Percentiles rank a stretch among this genome's conserved stretches.
These are phyloP conservation scores for Epichloe brachyelytri DNA, from an alignment of 2,329 filamentous ascomycete species.

Conservation along the genomic window DNA sequence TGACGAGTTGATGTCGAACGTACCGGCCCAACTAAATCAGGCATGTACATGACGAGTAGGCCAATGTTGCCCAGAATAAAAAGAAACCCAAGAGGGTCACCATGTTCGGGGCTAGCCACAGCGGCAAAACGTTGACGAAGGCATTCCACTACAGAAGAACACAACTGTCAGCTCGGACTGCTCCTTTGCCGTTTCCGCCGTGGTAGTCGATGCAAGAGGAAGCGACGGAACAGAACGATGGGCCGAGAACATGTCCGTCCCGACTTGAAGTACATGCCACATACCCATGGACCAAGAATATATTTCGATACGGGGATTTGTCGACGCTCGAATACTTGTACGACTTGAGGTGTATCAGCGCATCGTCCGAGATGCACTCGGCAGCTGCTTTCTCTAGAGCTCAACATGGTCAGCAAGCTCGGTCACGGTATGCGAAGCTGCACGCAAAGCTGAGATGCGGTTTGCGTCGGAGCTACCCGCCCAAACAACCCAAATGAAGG, in stretches of 20 bases:
- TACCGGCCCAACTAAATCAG: constrained; percentile 82
- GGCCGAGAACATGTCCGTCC: background rate
- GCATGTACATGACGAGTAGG: constrained; percentile 64
- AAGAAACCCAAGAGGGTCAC: constrained; percentile 90
- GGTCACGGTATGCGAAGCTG: background rate
- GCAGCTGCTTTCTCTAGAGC: constrained; percentile 39
- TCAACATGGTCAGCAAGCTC: constrained; percentile 1
- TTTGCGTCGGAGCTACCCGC: background rate
- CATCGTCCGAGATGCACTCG: constrained; percentile 78
- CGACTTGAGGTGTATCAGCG: constrained; percentile 76
- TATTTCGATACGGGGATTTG: constrained; percentile 88
- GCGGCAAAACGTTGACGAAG: constrained; percentile 77
- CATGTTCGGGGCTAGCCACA: constrained; percentile 98
- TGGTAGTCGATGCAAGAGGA: background rate
- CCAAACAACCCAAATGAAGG: background rate
- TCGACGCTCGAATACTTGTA: constrained; percentile 98
- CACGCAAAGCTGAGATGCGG: background rate
- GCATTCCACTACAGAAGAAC: constrained; percentile 69
- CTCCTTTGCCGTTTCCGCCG: background rate
- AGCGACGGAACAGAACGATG: background rate
- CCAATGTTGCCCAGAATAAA: constrained; percentile 82
- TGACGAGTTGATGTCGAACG: constrained; percentile 18
- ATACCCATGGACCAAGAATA: constrained; percentile 88
- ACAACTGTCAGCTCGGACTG: background rate
- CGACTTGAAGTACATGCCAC: constrained; percentile 18